phyloP scores from a whole-genome alignment of 345 rosid genomes.

The Physaria fendleri region DNA sequence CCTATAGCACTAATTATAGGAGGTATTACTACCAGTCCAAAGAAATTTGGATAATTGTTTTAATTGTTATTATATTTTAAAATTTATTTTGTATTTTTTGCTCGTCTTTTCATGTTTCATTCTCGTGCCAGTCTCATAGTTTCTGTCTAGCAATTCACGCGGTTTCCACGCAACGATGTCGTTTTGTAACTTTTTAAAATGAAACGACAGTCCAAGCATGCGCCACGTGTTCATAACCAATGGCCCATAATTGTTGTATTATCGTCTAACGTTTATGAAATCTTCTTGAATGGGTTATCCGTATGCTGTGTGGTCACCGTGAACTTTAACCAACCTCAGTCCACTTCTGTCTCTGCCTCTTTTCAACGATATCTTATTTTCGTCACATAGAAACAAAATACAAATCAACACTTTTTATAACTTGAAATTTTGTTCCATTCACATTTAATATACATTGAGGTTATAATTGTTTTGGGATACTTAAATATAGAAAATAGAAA shows the following conservation, averaged over 20 bases:
- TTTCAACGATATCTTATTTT: background rate
- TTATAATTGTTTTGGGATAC: no score
- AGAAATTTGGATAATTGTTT: no score
- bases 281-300: no score
- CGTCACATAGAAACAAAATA: background rate
- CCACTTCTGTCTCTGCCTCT: conserved; percentile 7
- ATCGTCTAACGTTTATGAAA: conserved; percentile 16
- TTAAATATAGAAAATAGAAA: no score
- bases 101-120: no score
- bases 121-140: no score
- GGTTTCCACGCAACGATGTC: conserved; percentile 12
- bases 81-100: no score
- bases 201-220: background rate
- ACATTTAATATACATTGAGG: background rate
- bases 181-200: background rate
- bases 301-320: conserved; percentile 29
- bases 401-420: no score
- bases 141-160: conserved; percentile 24
- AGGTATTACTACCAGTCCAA: no score
- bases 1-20: no score
- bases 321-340: conserved; percentile 25
- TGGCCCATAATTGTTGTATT: conserved; percentile 8
- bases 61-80: no score
- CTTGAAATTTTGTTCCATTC: no score
- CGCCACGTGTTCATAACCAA: conserved; percentile 13